These are phyloP conservation scores for Mrakia frigida DNA, from an alignment of 768 basidiomycete genomes.

Conservation along the genomic window DNA sequence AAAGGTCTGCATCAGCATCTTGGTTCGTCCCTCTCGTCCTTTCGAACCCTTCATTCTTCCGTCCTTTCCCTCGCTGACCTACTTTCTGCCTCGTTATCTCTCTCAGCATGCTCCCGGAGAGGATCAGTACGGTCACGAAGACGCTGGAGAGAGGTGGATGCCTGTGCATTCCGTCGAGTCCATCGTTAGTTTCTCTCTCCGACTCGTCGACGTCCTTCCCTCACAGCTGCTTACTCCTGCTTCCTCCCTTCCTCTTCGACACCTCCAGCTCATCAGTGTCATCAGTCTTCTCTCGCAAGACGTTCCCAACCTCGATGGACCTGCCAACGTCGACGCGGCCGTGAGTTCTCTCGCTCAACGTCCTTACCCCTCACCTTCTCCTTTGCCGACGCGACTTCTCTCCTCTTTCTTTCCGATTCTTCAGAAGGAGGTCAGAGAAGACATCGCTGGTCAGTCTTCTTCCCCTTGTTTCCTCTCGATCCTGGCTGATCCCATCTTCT, in stretches of 20 bases:
- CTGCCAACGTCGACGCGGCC: constrained; percentile 94
- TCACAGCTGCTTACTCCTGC: background rate
- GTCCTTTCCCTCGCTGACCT: background rate
- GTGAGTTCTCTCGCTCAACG: constrained; percentile 34
- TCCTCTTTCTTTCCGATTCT: background rate
- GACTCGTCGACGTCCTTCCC: background rate
- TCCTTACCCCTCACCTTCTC: background rate
- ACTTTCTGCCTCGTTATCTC: background rate
- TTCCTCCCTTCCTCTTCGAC: background rate
- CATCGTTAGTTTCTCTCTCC: constrained; percentile 58
- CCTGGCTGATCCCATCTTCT: too few species aligned
- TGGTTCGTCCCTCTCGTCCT: constrained; percentile 38
- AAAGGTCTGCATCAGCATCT: constrained; percentile 49
- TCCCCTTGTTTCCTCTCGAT: background rate
- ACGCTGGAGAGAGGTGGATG: constrained; percentile 94
- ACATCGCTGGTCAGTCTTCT: constrained; percentile 38
- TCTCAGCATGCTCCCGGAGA: constrained; percentile 86
- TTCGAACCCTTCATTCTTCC: background rate
- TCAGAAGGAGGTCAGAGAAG: constrained; percentile 42
- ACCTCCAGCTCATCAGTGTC: constrained; percentile 77
- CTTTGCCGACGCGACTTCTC: constrained; percentile 15
- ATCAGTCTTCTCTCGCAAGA: constrained; percentile 93
- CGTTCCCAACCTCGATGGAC: constrained; percentile 82
- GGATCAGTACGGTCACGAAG: constrained; percentile 90
- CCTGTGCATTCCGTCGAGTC: constrained; percentile 96